phyloP scores from a whole-genome alignment of 805 yeast genomes.

The Candida chauliodis region DNA sequence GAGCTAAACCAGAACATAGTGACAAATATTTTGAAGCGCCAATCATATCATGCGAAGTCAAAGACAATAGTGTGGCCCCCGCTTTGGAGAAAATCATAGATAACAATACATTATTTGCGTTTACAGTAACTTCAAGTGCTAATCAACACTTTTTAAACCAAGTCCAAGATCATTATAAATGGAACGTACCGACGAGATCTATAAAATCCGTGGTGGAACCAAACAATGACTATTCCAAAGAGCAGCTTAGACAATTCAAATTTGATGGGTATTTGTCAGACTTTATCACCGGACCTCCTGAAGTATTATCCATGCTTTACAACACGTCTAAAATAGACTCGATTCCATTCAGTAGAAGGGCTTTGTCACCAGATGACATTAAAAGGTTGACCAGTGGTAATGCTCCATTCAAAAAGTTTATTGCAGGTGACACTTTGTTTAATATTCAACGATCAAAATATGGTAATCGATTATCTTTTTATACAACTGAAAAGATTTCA shows the following conservation, averaged over 20 bases:
- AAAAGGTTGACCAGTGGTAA: constrained; percentile 40
- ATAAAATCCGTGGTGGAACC: constrained; percentile 17
- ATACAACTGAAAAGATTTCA: constrained; percentile 35
- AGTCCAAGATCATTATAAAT: constrained; percentile 22
- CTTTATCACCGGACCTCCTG: constrained; percentile 65
- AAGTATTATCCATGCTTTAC: constrained; percentile 70
- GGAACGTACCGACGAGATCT: constrained; percentile 58
- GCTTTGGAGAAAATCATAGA: constrained; percentile 58
- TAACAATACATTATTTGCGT: constrained; percentile 50
- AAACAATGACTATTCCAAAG: constrained; percentile 18
- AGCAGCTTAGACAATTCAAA: constrained; percentile 47
- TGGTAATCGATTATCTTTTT: constrained; percentile 54
- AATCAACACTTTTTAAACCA: constrained; percentile 47
- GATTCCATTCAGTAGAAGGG: constrained; percentile 61
- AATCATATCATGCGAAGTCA: constrained; percentile 55
- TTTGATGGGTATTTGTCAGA: constrained; percentile 81
- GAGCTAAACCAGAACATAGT: constrained; percentile 35
- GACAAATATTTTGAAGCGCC: constrained; percentile 70
- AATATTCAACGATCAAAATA: constrained; percentile 56
- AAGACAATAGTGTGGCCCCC: constrained; percentile 46
- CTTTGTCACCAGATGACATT: constrained; percentile 39
- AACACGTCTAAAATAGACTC: constrained; percentile 44
- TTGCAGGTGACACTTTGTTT: constrained; percentile 55
- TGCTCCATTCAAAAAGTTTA: constrained; percentile 51
- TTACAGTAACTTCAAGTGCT: constrained; percentile 54